A percentile compares a stretch with the other conserved stretches of the same genome.
These are phyloP conservation scores for Chalciporus chontae DNA, from an alignment of 768 basidiomycete species.

Conservation along the genomic window DNA sequence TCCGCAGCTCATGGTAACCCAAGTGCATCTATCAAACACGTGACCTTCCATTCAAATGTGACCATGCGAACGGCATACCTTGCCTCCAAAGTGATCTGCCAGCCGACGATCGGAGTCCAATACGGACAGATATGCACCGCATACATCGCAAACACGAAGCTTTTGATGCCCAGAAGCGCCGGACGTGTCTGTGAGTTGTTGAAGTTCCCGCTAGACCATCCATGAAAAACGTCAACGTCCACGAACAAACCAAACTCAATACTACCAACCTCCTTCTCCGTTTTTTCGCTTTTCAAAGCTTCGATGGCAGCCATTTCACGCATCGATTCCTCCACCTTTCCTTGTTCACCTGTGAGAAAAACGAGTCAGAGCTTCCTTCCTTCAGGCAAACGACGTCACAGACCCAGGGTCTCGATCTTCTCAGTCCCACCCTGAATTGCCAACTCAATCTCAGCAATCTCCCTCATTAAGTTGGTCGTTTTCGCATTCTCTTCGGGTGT, in stretches of 20 bases:
- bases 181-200: conserved; percentile 94
- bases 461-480: conserved; percentile 97
- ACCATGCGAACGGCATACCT: conserved; percentile 53
- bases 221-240: conserved; percentile 10
- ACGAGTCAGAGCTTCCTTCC: not conserved
- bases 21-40: conserved; percentile 81
- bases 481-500: conserved; percentile 99
- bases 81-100: conserved; percentile 99
- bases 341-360: conserved; percentile 74
- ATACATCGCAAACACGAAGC: conserved; percentile 98
- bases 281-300: conserved; percentile 93
- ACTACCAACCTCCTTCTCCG: conserved; percentile 80
- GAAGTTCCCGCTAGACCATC: conserved; percentile 72
- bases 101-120: conserved; percentile 97
- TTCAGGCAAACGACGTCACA: conserved; percentile 24
- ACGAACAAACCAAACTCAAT: conserved; percentile 5
- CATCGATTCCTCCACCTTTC: conserved; percentile 99
- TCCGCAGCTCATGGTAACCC: conserved; percentile 96
- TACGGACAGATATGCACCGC: conserved; percentile 98
- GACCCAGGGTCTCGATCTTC: conserved; percentile 92
- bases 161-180: conserved; percentile 99
- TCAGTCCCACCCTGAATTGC: conserved; percentile 98
- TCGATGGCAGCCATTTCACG: conserved; percentile 96
- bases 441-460: conserved; percentile 98
- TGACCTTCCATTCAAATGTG: conserved; percentile 27